Evolutionary conservation across 2,329 filamentous ascomycete genomes (phyloP).

Genomic region (Botrytis elliptica): DNA sequence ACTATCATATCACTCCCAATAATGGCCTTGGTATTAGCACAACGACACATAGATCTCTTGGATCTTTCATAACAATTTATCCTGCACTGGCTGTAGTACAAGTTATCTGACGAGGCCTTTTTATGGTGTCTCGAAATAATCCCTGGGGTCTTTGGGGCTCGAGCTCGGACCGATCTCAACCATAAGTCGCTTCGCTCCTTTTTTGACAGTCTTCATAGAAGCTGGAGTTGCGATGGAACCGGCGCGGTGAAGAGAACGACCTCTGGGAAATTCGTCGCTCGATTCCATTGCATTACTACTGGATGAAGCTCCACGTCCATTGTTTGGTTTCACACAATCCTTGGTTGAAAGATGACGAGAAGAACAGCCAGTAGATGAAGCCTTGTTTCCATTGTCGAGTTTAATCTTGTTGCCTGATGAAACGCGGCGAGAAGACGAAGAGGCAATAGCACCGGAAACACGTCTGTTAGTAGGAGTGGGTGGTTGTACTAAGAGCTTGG

Average conservation of each 20-base stretch:
- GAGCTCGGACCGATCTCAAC: neutral
- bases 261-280: neutral
- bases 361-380: neutral
- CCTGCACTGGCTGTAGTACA: neutral
- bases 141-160: neutral
- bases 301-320: neutral
- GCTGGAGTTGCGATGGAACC: neutral
- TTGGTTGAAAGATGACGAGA: neutral
- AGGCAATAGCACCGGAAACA: neutral
- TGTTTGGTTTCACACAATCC: neutral
- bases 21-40: neutral
- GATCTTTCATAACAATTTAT: neutral
- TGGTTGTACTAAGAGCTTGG: neutral
- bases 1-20: conserved; percentile 1
- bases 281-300: neutral
- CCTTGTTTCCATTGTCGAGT: neutral
- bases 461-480: neutral
- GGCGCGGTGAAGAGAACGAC: neutral
- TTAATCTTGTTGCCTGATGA: neutral
- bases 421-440: neutral
- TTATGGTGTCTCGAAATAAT: conserved; percentile 6
- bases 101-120: neutral
- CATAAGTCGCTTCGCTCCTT: neutral
- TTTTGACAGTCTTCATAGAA: neutral
- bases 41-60: neutral